Conservation (phyloP, 148 eudicot genomes). For the Polygonum maritimum region DNA sequence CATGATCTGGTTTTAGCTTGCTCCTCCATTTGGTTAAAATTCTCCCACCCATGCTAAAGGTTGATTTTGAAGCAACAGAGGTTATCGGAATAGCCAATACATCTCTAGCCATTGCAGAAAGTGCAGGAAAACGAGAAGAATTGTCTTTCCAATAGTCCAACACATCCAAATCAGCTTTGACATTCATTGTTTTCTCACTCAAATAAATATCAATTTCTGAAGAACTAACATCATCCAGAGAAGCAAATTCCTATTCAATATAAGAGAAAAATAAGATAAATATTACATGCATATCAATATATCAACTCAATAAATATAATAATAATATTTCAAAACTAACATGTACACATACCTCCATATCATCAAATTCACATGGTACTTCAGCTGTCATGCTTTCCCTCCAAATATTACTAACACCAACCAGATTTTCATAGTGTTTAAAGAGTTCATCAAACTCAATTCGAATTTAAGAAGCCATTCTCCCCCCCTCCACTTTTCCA, state of each 20-base stretch:
- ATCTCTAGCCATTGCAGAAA: neutral
- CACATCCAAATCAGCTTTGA: neutral
- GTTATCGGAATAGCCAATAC: neutral
- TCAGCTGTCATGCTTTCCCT: neutral
- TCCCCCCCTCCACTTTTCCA: neutral
- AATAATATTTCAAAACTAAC: too few species aligned
- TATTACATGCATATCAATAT: too few species aligned
- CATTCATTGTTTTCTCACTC: neutral
- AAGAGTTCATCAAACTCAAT: neutral
- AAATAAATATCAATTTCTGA: neutral
- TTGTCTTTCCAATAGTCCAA: neutral
- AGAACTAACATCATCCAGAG: neutral
- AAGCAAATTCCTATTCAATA: neutral
- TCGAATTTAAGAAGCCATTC: neutral
- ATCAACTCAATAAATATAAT: too few species aligned
- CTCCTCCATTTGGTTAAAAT: neutral
- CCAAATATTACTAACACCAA: neutral
- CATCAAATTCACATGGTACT: neutral
- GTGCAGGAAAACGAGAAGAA: neutral
- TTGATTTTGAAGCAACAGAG: neutral
- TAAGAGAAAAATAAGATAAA: too few species aligned
- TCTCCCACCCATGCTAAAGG: neutral
- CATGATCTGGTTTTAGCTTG: neutral
- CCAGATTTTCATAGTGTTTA: too few species aligned
- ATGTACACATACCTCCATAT: neutral